Base-by-base conservation (phyloP, 441 rosid genomes). In the Euphorbia celastroides region DNA sequence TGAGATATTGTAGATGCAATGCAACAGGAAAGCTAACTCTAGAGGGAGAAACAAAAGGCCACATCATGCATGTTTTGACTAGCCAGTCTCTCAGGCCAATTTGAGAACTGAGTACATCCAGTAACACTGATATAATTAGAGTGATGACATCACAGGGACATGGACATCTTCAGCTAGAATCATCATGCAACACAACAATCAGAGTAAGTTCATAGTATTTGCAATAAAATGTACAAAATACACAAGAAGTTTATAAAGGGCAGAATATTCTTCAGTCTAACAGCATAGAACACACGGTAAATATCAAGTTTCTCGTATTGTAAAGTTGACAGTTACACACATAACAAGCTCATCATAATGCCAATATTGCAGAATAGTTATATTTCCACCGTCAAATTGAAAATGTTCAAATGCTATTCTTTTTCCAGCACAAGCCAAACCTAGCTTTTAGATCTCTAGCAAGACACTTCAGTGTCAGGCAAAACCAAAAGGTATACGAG, bases 1-100 rank as follows among this genome's bases (percentile, higher is more conserved):
- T 30, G 42, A 69, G 7, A 61, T 65, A 55, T 32, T 61, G 56
- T 38, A 62, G n/a, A n/a, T n/a, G n/a, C n/a, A n/a, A n/a, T n/a
- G n/a, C n/a, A n/a, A 34, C 19, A 20, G 19, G 46, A 58, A 46
- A 41, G 20, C 31, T n/a, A 50, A 50, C 20, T n/a, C 20, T 50
- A n/a, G n/a, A n/a, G n/a, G n/a, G n/a, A n/a, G n/a, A n/a, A n/a
- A n/a, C n/a, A n/a, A n/a, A n/a, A n/a, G n/a, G n/a, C n/a, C n/a
- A 50, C n/a, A n/a, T n/a, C n/a, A n/a, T n/a, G n/a, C n/a, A n/a
- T n/a, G n/a, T n/a, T n/a, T n/a, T n/a, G n/a, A n/a, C n/a, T n/a
- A n/a, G n/a, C n/a, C n/a, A n/a, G n/a, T n/a, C n/a, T n/a, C n/a
- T n/a, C n/a, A n/a, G 36, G 25, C 30, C 50, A 34, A 52, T 54